Evolutionary conservation across 2,329 filamentous ascomycete species (phyloP).

Genomic region (Exophiala viscosa): DNA sequence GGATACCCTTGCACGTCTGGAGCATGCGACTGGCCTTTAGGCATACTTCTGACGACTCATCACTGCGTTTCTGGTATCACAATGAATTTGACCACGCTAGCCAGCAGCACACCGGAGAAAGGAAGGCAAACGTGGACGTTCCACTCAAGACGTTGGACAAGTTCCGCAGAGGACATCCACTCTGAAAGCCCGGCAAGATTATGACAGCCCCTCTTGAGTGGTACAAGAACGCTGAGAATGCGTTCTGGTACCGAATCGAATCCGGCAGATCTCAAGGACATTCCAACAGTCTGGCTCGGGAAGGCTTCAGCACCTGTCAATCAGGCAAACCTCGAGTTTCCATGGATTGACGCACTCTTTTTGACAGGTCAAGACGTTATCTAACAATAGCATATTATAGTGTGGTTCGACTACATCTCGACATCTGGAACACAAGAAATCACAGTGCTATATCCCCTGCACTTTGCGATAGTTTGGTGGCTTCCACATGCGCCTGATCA

Average conservation of each 20-base stretch:
- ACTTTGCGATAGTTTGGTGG: constrained; percentile 96
- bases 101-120: constrained; percentile 1
- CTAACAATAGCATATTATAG: too few relatives aligned
- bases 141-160: too few relatives aligned
- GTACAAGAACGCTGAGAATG: constrained; percentile 6
- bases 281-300: neutral
- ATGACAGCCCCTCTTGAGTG: neutral
- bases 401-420: neutral
- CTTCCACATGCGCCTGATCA: constrained; percentile 78
- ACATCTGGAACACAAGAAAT: neutral
- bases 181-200: neutral
- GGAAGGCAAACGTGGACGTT: neutral
- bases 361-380: too few relatives aligned
- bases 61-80: constrained; percentile 1
- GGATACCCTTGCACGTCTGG: constrained; percentile 1
- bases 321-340: neutral
- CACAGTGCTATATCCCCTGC: constrained; percentile 31
- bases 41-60: neutral
- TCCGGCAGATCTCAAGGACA: neutral
- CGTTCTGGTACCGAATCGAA: constrained; percentile 8
- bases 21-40: constrained; percentile 2
- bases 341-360: neutral
- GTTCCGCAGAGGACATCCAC: too few relatives aligned
- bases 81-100: neutral
- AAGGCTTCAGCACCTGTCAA: neutral